A percentile compares a stretch with the other conserved stretches of the same genome.
Evolutionary conservation across 116 monocot species (phyloP).

Genomic region (Papilionanthe hybrid): DNA sequence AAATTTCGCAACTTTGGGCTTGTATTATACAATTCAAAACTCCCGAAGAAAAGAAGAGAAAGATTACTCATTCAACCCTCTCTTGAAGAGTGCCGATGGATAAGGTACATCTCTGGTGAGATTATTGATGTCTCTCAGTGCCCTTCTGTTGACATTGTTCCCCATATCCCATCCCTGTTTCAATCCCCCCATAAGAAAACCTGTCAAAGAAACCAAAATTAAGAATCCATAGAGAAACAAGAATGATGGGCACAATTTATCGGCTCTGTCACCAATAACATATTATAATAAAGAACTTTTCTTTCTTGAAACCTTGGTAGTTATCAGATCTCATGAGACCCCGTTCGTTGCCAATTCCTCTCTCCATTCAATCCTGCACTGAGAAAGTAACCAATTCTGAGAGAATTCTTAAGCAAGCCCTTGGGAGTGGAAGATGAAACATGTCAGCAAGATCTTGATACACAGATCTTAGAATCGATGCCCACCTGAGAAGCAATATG

Average conservation of each 20-base stretch:
- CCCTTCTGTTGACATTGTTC: constrained; percentile 37
- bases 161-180: constrained; percentile 26
- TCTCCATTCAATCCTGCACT: not conserved
- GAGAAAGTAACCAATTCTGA: not conserved
- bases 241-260: not conserved
- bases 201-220: constrained; percentile 9
- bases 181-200: constrained; percentile 37
- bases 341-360: constrained; percentile 16
- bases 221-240: not conserved
- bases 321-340: constrained; percentile 9
- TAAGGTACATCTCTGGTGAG: constrained; percentile 22
- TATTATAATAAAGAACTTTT: not conserved
- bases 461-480: not conserved
- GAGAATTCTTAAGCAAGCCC: not conserved
- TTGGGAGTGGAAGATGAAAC: not conserved
- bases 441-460: constrained; percentile 4
- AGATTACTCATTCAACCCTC: constrained; percentile 27
- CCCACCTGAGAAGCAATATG: not conserved
- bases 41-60: not conserved
- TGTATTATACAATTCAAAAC: not conserved
- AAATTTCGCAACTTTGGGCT: not conserved
- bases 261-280: not conserved
- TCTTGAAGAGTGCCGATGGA: constrained; percentile 35
- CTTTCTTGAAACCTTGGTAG: constrained; percentile 10
- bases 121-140: constrained; percentile 59